Base-by-base conservation (phyloP, 768 basidiomycete species). In the Tephrocybe rancida region DNA sequence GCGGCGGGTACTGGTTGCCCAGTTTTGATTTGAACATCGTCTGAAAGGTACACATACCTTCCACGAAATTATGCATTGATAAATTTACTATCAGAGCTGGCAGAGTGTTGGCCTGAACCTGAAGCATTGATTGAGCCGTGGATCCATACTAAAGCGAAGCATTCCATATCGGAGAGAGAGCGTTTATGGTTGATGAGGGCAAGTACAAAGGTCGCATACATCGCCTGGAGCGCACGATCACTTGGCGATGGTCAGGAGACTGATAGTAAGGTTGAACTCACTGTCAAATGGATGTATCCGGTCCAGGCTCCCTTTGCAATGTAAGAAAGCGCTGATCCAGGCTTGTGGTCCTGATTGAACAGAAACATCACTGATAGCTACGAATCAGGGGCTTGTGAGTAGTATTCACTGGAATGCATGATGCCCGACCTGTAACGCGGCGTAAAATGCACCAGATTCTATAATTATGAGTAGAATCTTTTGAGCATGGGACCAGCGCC, bases 241-340 rank as follows among this genome's bases (percentile, higher is more conserved):
- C 11, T 37, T 37, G 35, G 35, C 7, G n/a, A 11, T 16, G 6
- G n/a, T 7, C n/a, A 16, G 13, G 30, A 32, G 13, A 13, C 7
- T 38, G n/a, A 38, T 38, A 38, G n/a, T 38, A 10, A 18, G 5
- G 6, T 18, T 18, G 14, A 14, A 25, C 52, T 22, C 19, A 32
- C 52, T 29, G 52, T 53, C 29, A 53, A n/a, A 34, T 53, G 30
- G 1, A 53, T 53, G 26, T 53, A 53, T 18, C 44, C 52, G 16
- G 22, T n/a, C 52, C 45, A 47, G 11, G 39, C 45, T 9, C 47
- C 29, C 10, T 34, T 34, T 18, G 41, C 52, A 16, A 47, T 4
- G 10, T 47, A 53, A 16, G 41, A 47, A 14, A 47, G 44, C 6
- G 27, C 3, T 9, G 44, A 22, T 16, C 52, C 52, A 39, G 38